A percentile compares a stretch with the other conserved stretches of the same genome.
These are phyloP conservation scores for Pythium aquatile DNA, from an alignment of 352 stramenopile species.

Conservation along the genomic window DNA sequence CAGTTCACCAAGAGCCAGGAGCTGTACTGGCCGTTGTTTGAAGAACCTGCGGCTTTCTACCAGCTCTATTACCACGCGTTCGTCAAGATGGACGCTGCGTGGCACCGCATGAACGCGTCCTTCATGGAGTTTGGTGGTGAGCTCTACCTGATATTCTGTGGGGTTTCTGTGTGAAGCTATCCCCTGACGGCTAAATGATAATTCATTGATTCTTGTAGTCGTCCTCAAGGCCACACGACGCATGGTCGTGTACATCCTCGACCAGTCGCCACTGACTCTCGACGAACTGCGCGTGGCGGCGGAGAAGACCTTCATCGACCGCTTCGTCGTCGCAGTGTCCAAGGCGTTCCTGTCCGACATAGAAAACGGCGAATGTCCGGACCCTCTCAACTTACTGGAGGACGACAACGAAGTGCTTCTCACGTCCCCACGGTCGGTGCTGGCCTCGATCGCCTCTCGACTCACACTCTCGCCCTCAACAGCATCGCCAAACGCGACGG, in stretches of 20 bases:
- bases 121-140: slow-evolving; percentile 88
- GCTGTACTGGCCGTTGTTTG: slow-evolving; percentile 72
- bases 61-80: slow-evolving; percentile 74
- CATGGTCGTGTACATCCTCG: slow-evolving; percentile 57
- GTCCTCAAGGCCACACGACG: slow-evolving; percentile 73
- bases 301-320: slow-evolving; percentile 66
- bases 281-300: slow-evolving; percentile 50
- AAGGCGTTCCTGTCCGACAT: slow-evolving; percentile 53
- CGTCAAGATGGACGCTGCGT: slow-evolving; percentile 83
- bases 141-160: slow-evolving; percentile 34
- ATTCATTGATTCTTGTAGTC: slow-evolving; percentile 32
- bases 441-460: slow-evolving; percentile 17
- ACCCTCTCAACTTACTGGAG: slow-evolving; percentile 62
- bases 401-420: slow-evolving; percentile 52
- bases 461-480: slow-evolving; percentile 10
- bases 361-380: slow-evolving; percentile 72
- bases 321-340: slow-evolving; percentile 59
- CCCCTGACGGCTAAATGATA: slow-evolving; percentile 8
- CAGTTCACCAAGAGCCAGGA: slow-evolving; percentile 40
- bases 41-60: slow-evolving; percentile 83
- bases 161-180: neutral
- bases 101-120: slow-evolving; percentile 73
- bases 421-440: slow-evolving; percentile 22
- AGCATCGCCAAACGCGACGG: neutral
- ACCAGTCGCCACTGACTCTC: slow-evolving; percentile 48